Evolutionary conservation across 371 early-diverging fungal genomes (phyloP).

Genomic region (Actinomortierella ambigua): DNA sequence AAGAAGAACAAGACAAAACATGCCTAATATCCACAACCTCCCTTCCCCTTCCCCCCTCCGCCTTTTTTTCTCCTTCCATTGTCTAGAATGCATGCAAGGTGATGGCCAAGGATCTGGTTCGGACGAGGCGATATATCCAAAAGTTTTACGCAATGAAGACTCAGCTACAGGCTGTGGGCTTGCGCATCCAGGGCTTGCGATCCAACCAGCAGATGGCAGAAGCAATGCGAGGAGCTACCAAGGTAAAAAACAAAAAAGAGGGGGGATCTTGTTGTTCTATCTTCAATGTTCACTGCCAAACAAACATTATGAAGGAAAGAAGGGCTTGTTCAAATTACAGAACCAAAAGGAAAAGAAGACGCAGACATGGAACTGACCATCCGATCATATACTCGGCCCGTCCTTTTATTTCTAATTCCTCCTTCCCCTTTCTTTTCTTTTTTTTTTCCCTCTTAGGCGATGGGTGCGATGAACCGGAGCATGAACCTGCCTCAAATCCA

Average conservation of each 20-base stretch:
- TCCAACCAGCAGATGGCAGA: constrained; percentile 96
- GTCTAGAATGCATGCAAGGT: constrained; percentile 85
- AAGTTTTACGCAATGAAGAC: constrained; percentile 97
- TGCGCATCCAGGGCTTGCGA: constrained; percentile 91
- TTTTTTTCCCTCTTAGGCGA: constrained; percentile 61
- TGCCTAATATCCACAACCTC: no score
- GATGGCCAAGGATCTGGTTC: constrained; percentile 97
- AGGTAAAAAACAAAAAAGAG: constrained; percentile 47
- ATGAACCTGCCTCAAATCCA: constrained; percentile 94
- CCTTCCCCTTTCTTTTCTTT: constrained; percentile 4
- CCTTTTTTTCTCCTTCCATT: constrained; percentile 3
- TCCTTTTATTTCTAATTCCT: neutral
- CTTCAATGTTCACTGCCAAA: neutral
- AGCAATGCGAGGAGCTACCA: constrained; percentile 95
- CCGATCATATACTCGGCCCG: no score
- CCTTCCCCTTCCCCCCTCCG: neutral
- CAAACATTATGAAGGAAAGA: neutral
- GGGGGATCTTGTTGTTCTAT: no score
- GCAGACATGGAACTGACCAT: no score
- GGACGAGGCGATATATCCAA: constrained; percentile 91
- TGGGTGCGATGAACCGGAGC: constrained; percentile 94
- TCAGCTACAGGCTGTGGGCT: constrained; percentile 90
- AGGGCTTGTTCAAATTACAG: no score
- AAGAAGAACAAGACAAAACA: no score
- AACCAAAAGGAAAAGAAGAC: no score